Evolutionary conservation across 805 yeast genomes (phyloP), one percentile per base, ranked within the genome.

Genomic region (Pichia insulana): DNA sequence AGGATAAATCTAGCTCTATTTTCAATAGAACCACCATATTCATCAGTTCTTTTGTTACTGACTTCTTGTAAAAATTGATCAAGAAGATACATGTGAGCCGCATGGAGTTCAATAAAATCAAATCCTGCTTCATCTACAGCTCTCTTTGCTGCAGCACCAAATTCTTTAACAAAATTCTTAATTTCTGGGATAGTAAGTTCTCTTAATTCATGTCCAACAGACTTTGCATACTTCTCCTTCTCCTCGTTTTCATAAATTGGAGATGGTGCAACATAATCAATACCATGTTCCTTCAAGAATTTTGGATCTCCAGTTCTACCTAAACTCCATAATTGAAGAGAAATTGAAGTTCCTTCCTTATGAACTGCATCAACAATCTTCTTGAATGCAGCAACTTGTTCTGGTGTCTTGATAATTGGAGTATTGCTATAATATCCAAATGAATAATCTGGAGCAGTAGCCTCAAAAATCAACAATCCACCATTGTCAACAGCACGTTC

Each of bases 381-480:
- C 47, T 64, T 67, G 80, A 83, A 78, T 4, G 67, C 69, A 16
- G 51, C 52, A 15, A 65, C 62, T 50, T 78, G 83, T 26, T 63
- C 58, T 6, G 69, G 68, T 22, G 61, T 67, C 60, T 65, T 69
- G 39, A 78, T 67, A 50, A 77, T 77, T 18, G 83, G 80, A 2
- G 63, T 71, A 19, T 22, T 19, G 12, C 55, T 57, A 45, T 63
- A 67, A 19, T 72, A 64, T 38, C 79, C 62, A 54, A 65, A 65
- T 64, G 57, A 42, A 2, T 62, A 52, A 12, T 75, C 61, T n/a
- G 69, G 67, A 50, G 66, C 67, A 1, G 81, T 70, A 12, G 78
- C 86, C 55, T 81, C 88, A 8, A 80, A 62, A 49, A 77, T 70
- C 27, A 80, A 48, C 47, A 82, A 58, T n/a, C 83, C 70, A 16